Evolutionary conservation across 495 filamentous ascomycete genomes (phyloP).

Genomic region (Podospora pseudopauciseta): DNA sequence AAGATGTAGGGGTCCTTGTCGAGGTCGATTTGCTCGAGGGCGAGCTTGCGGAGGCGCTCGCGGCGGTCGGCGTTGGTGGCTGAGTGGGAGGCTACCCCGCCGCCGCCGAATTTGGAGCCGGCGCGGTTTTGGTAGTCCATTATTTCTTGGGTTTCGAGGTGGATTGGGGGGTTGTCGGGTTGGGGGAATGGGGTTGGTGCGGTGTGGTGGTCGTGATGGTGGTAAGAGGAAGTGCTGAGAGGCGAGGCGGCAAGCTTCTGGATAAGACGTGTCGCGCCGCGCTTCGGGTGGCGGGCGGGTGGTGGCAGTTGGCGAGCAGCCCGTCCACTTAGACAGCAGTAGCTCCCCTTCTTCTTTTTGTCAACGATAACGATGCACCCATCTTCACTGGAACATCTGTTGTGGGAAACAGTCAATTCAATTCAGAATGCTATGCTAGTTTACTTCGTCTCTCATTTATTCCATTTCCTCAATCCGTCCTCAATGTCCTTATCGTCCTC

Average conservation of each 20-base stretch:
- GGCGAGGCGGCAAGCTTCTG: background rate
- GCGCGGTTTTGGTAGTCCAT: conserved; percentile 85
- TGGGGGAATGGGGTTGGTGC: background rate
- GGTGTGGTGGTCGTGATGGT: conserved; percentile 1
- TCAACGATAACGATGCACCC: background rate
- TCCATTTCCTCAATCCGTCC: background rate
- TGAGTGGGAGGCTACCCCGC: conserved; percentile 89
- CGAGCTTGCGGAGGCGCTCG: conserved; percentile 94
- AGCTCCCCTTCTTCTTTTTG: background rate
- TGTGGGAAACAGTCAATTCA: background rate
- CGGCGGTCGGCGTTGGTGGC: conserved; percentile 95
- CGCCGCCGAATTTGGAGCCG: conserved; percentile 96
- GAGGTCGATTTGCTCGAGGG: conserved; percentile 96
- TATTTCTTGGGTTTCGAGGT: background rate
- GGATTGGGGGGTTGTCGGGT: background rate
- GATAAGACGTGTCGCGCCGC: background rate
- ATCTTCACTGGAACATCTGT: background rate
- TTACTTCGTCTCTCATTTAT: background rate
- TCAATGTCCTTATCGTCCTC: background rate
- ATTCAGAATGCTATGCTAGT: background rate
- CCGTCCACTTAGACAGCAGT: background rate
- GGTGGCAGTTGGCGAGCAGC: background rate
- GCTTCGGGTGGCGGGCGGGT: background rate
- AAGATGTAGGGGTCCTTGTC: conserved; percentile 99
- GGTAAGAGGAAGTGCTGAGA: conserved; percentile 1